Conservation (phyloP, 805 yeast species). For the Kazachstania kunashirensis region DNA sequence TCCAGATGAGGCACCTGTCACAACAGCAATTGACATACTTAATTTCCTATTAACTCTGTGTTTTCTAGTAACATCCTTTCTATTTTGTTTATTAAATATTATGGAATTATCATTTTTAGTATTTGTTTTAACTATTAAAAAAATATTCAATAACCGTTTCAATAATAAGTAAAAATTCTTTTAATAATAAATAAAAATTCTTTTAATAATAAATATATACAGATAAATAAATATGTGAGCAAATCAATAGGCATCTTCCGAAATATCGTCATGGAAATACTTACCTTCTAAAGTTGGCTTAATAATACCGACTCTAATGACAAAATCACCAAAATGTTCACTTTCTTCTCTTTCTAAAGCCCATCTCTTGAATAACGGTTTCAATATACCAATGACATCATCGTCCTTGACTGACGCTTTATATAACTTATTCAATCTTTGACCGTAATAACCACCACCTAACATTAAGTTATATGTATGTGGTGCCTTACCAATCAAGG, state of each 20-base stretch:
- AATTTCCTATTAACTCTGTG: not conserved
- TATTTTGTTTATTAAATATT: too few relatives aligned
- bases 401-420: constrained; percentile 84
- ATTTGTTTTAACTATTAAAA: too few relatives aligned
- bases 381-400: constrained; percentile 66
- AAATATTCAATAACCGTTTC: too few relatives aligned
- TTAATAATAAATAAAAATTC: constrained; percentile 2
- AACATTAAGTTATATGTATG: constrained; percentile 89
- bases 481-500: constrained; percentile 88
- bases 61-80: not conserved
- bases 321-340: constrained; percentile 93
- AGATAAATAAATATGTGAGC: constrained; percentile 4
- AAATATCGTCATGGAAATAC: constrained; percentile 88
- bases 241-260: constrained; percentile 49
- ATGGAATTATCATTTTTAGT: not conserved
- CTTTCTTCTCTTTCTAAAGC: constrained; percentile 82
- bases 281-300: constrained; percentile 85
- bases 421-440: constrained; percentile 82
- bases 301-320: constrained; percentile 77
- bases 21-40: constrained; percentile 41
- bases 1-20: constrained; percentile 52
- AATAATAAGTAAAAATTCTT: not conserved
- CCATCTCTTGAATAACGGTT: constrained; percentile 90
- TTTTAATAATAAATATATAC: constrained; percentile 4
- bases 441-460: constrained; percentile 94